A percentile compares a stretch with the other conserved stretches of the same genome.
phyloP scores from a whole-genome alignment of 2,329 filamentous ascomycete species.

The Cordyceps fumosorosea region DNA sequence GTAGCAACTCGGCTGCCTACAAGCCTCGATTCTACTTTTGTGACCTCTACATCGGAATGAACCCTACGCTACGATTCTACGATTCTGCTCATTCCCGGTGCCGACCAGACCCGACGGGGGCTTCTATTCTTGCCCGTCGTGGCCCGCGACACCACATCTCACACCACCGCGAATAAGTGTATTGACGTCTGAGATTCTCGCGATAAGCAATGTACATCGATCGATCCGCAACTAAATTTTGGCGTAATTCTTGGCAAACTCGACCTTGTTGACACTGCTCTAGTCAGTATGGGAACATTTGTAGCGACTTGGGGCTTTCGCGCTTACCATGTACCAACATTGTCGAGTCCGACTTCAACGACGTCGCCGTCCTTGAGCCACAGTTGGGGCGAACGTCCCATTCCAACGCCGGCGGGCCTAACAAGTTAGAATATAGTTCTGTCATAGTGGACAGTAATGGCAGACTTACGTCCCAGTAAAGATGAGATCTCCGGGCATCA shows the following conservation, averaged over 20 bases:
- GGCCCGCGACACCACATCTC: conserved; percentile 11
- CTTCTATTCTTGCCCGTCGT: conserved; percentile 13
- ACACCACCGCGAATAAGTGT: conserved; percentile 10
- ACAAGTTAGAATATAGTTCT: not conserved
- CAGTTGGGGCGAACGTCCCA: conserved; percentile 58
- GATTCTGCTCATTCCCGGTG: conserved; percentile 3
- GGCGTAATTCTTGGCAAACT: conserved; percentile 24
- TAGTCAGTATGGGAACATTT: not conserved
- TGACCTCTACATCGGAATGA: not conserved
- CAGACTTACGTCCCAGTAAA: conserved; percentile 55
- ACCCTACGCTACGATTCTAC: not conserved
- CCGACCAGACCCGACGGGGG: conserved; percentile 5
- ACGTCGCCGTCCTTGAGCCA: conserved; percentile 66
- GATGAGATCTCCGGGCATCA: conserved; percentile 58
- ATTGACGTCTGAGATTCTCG: conserved; percentile 11
- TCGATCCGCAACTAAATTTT: conserved; percentile 16
- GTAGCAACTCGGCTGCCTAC: not conserved
- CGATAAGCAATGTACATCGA: conserved; percentile 4
- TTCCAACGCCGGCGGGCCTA: conserved; percentile 63
- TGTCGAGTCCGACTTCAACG: conserved; percentile 61
- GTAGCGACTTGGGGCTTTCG: not conserved
- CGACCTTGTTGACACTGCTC: conserved; percentile 25
- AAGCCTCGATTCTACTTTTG: not conserved
- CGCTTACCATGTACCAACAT: conserved; percentile 51
- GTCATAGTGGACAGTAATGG: not conserved